Percentiles rank a stretch among this genome's conserved stretches.
Conservation (phyloP, 2,329 filamentous ascomycete genomes). For the Pseudohalonectria lignicola region DNA sequence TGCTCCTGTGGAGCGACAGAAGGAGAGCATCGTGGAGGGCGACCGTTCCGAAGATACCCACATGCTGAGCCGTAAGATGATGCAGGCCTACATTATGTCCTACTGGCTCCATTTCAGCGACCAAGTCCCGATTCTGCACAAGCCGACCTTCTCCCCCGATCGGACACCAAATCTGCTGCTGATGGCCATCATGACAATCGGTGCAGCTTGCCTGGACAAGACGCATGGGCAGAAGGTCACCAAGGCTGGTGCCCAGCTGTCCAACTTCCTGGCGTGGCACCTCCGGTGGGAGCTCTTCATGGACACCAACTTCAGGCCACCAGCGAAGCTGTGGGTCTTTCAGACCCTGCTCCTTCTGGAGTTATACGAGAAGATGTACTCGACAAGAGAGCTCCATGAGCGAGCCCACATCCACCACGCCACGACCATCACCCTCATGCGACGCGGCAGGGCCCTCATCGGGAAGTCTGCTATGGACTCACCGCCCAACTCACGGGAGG, state of each 20-base stretch:
- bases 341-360: constrained; percentile 83
- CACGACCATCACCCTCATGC: constrained; percentile 90
- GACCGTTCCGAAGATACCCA: constrained; percentile 55
- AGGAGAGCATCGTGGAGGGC: constrained; percentile 68
- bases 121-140: constrained; percentile 88
- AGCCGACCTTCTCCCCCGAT: constrained; percentile 84
- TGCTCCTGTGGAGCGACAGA: constrained; percentile 60
- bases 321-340: constrained; percentile 93
- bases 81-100: constrained; percentile 86
- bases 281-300: constrained; percentile 95
- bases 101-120: constrained; percentile 95
- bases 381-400: constrained; percentile 82
- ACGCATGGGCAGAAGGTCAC: constrained; percentile 64
- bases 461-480: constrained; percentile 78
- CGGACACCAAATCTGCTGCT: constrained; percentile 76
- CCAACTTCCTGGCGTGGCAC: constrained; percentile 86
- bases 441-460: constrained; percentile 81
- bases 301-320: constrained; percentile 78
- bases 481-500: constrained; percentile 57
- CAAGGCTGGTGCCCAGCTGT: constrained; percentile 67
- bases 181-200: constrained; percentile 83
- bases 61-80: constrained; percentile 79
- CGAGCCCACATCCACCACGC: constrained; percentile 94
- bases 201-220: constrained; percentile 80
- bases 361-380: constrained; percentile 96